phyloP scores from a whole-genome alignment of 2,329 filamentous ascomycete genomes.

The Fusarium nodosum region DNA sequence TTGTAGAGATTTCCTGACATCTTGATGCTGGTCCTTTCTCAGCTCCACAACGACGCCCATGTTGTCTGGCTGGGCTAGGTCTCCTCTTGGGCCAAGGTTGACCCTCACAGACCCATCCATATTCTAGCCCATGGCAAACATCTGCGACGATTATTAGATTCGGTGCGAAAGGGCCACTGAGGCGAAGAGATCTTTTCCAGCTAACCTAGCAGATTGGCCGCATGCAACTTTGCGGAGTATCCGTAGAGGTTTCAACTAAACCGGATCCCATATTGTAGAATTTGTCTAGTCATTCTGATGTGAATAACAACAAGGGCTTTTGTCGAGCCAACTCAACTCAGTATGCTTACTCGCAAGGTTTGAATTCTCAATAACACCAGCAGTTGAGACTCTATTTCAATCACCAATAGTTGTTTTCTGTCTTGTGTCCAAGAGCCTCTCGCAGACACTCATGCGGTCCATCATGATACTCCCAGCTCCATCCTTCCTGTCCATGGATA shows the following conservation, averaged over 20 bases:
- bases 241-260: slow-evolving; percentile 3
- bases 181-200: background rate
- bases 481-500: background rate
- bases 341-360: background rate
- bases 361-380: background rate
- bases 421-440: background rate
- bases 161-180: slow-evolving; percentile 3
- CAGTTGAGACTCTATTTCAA: background rate
- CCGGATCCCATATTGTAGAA: background rate
- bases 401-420: background rate
- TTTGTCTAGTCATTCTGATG: background rate
- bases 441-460: background rate
- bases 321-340: background rate
- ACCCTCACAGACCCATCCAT: slow-evolving; percentile 48
- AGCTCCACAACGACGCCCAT: background rate
- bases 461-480: background rate
- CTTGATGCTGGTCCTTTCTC: background rate
- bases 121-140: slow-evolving; percentile 9
- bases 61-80: slow-evolving; percentile 13
- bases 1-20: background rate
- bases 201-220: slow-evolving; percentile 1
- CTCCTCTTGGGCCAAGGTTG: slow-evolving; percentile 11
- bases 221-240: slow-evolving; percentile 8
- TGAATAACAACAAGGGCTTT: background rate
- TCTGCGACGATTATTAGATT: slow-evolving; percentile 1